Conservation (phyloP, 306 rosid genomes). For the Lupinus albus region DNA sequence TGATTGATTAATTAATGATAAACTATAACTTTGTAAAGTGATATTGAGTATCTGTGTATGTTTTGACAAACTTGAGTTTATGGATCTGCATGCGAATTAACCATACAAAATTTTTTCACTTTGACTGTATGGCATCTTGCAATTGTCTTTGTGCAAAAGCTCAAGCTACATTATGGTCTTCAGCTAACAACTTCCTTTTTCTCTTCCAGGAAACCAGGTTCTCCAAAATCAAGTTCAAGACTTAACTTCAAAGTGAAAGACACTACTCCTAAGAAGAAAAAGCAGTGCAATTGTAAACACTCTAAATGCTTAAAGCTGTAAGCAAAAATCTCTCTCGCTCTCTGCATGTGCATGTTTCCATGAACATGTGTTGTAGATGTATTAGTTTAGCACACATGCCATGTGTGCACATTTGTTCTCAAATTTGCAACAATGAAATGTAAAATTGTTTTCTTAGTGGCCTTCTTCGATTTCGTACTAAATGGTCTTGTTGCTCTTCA, state of each 20-base stretch:
- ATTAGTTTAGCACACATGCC: neutral
- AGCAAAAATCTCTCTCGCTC: slow-evolving; percentile 46
- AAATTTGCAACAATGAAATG: slow-evolving; percentile 14
- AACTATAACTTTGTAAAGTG: neutral
- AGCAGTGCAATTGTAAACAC: slow-evolving; percentile 96
- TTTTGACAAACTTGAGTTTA: slow-evolving; percentile 37
- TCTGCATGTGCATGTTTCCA: neutral
- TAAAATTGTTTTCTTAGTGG: slow-evolving; percentile 27
- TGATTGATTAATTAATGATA: neutral
- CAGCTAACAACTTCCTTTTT: slow-evolving; percentile 38
- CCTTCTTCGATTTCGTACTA: slow-evolving; percentile 19
- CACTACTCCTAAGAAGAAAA: slow-evolving; percentile 94
- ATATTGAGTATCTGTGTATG: slow-evolving; percentile 23
- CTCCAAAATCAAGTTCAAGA: slow-evolving; percentile 82
- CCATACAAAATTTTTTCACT: slow-evolving; percentile 17
- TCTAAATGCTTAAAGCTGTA: slow-evolving; percentile 96
- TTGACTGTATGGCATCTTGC: slow-evolving; percentile 29
- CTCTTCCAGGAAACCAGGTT: slow-evolving; percentile 83
- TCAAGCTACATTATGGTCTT: slow-evolving; percentile 36
- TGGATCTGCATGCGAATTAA: slow-evolving; percentile 30
- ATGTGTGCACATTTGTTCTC: slow-evolving; percentile 1
- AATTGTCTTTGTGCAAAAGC: slow-evolving; percentile 31
- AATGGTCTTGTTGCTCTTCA: slow-evolving; percentile 36
- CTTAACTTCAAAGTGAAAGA: slow-evolving; percentile 73
- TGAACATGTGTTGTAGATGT: neutral